Base-by-base conservation (phyloP, 306 rosid genomes). In the Prunus salicina region DNA sequence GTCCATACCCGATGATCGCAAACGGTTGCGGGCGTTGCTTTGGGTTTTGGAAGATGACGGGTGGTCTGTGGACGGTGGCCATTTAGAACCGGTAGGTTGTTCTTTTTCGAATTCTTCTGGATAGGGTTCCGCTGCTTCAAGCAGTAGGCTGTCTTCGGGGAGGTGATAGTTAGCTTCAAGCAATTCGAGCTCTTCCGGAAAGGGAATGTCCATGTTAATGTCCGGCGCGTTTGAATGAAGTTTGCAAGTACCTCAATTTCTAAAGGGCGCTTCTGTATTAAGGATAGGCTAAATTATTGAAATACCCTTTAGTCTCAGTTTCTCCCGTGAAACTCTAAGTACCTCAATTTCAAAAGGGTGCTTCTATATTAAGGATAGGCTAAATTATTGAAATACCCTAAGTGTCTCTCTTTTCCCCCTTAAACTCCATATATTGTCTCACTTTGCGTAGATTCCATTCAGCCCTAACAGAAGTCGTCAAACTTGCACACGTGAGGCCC, bases 111-210 rank as follows among this genome's bases (percentile, higher is more conserved):
- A 75, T 49, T 71, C 82, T 25, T 81, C 77, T 2, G 81, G 82
- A 56, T 49, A 72, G 75, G 81, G 81, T 78, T 91, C 90, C 49
- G 79, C 30, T 50, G 79, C 76, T 19, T 88, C 86, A 34, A 77
- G 52, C 46, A 90, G 88, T 24, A 75, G 75, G 76, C 67, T 63
- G 76, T 87, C 81, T 60, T 90, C 84, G 38, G 81, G 53, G 45
- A 76, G 65, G 18, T 71, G 79, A 51, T 65, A 84, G 80, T 80
- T 79, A 47, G 96, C 92, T 80, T 94, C 98, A n/a, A 90, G 96
- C 66, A 89, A 75, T 67, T 94, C 97, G 41, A 92, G 95, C 80
- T 92, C 97, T 68, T 93, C 96, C 1, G 91, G 93, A n/a, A 87
- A 78, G 22, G 92, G 98, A 79, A 89, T 78, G 66, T 91, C 95